These are phyloP conservation scores for Tolypocladium amazonense DNA, from an alignment of 2,329 filamentous ascomycete species.

Conservation along the genomic window DNA sequence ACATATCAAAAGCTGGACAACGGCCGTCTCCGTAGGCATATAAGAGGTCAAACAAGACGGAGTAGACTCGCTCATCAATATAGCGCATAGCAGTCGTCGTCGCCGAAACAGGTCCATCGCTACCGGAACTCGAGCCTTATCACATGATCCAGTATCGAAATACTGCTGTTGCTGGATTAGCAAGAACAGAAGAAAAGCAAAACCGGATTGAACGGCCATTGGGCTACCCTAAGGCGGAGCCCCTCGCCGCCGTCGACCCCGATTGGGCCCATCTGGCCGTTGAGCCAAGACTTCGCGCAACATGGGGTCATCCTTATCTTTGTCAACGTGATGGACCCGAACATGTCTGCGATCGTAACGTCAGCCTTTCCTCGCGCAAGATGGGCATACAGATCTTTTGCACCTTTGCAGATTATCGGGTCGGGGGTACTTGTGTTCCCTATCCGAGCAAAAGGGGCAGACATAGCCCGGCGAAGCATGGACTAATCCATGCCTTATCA, in stretches of 20 bases:
- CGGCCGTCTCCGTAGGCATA: background rate
- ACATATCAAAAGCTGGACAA: background rate
- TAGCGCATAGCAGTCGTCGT: background rate
- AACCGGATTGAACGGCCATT: constrained; percentile 1
- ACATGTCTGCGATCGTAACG: constrained; percentile 57
- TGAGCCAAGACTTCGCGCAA: constrained; percentile 79
- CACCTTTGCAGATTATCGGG: constrained; percentile 94
- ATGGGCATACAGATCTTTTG: constrained; percentile 13
- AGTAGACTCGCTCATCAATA: background rate
- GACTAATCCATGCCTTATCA: constrained; percentile 72
- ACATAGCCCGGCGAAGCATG: constrained; percentile 92
- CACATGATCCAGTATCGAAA: background rate
- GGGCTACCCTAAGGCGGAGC: constrained; percentile 18
- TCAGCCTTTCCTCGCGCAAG: constrained; percentile 5
- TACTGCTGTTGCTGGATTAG: background rate
- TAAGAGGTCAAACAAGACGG: background rate
- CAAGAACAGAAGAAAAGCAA: background rate
- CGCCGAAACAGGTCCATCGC: background rate
- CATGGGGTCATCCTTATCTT: constrained; percentile 73
- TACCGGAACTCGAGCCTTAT: background rate
- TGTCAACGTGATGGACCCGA: constrained; percentile 81
- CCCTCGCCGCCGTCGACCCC: constrained; percentile 65
- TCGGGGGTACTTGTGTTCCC: constrained; percentile 87
- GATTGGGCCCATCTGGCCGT: constrained; percentile 70
- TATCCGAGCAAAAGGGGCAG: constrained; percentile 89